Evolutionary conservation across 257 asterid species (phyloP), one percentile per base, ranked within the genome.

Genomic region (Solanum sitiens): DNA sequence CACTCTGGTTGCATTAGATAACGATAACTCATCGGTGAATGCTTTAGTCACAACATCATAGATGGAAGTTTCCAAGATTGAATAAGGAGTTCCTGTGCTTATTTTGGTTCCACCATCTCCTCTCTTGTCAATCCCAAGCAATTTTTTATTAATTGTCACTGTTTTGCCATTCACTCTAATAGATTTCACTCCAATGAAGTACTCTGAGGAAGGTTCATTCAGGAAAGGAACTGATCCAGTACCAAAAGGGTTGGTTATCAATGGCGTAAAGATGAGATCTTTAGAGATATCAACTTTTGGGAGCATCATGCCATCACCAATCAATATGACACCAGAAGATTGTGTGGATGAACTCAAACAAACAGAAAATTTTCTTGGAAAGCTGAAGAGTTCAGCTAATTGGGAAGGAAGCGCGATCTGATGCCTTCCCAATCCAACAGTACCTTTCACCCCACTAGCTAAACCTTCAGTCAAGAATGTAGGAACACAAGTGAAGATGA

Each of bases 91-190:
- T 8, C 91, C 91, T 21, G 92, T 93, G 88, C 95, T 93, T 72
- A 94, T 92, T 68, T 93, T 93, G 14, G 94, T 92, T 15, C 95
- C 95, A 1, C 94, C 93, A 32, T 94, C 91, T 82, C 86, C 45
- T 83, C 87, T 86, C 5, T 23, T 68, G 40, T 91, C 87, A 50
- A 92, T 59, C 44, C 85, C 80, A 2, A 93, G 84, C 82, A 89
- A 68, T 7, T 85, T 84, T 35, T 87, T 73, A 74, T 90, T 89
- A 1, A 92, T 3, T 3, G 89, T 87, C 18, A 93, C 92, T 1
- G 4, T 21, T 85, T 89, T 83, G 4, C 88, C 89, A 4, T 91
- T 91, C 56, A 92, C 21, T 84, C 73, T 88, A 47, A 91, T 82
- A 30, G 93, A 88, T 21, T 88, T 86, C 12, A 93, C 91, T 5